Conservation (phyloP, 2,329 filamentous ascomycete genomes). For the Claviceps pazoutovae region DNA sequence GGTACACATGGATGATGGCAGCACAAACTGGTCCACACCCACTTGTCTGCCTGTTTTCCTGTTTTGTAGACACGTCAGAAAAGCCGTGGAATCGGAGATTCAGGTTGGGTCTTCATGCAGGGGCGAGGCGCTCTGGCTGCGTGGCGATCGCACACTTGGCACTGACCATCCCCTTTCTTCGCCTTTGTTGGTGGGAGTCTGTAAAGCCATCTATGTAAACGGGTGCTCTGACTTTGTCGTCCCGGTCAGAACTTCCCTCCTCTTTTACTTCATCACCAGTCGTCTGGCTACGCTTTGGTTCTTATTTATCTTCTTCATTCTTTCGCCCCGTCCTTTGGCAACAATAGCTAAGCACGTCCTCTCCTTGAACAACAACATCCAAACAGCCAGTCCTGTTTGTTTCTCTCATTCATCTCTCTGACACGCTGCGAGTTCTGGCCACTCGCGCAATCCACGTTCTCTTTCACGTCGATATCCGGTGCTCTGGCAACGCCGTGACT, state of each 20-base stretch:
- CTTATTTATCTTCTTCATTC: background rate
- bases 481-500: constrained; percentile 20
- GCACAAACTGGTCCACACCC: background rate
- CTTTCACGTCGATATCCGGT: constrained; percentile 15
- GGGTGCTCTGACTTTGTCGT: background rate
- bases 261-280: constrained; percentile 6
- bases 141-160: background rate
- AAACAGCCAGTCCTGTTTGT: constrained; percentile 16
- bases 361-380: constrained; percentile 14
- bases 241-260: background rate
- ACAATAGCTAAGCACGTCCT: constrained; percentile 22
- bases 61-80: background rate
- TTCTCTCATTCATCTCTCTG: constrained; percentile 19
- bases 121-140: background rate
- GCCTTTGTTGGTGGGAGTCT: background rate
- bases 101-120: constrained; percentile 1
- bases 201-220: background rate
- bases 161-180: background rate
- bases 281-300: constrained; percentile 7
- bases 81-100: background rate
- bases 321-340: constrained; percentile 5
- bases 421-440: constrained; percentile 11
- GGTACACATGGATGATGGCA: background rate
- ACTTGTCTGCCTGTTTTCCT: background rate
- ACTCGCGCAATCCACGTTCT: constrained; percentile 10